Percentiles rank a stretch among this genome's conserved stretches.
Conservation (phyloP, 2,329 filamentous ascomycete genomes). For the Fusarium aywerte region DNA sequence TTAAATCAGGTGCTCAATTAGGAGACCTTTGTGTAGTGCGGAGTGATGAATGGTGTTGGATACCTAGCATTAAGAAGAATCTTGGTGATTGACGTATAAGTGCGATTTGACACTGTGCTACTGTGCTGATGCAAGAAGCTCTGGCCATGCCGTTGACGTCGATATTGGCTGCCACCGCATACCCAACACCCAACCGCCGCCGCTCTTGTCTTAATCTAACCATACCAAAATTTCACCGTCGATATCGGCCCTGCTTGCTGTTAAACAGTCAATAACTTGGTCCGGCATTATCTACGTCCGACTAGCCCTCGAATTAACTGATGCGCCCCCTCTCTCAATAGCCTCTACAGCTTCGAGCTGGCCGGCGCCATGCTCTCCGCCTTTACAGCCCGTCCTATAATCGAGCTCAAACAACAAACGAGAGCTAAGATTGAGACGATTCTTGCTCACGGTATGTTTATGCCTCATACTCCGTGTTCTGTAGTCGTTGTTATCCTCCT, state of each 20-base stretch:
- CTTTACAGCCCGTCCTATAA: constrained; percentile 94
- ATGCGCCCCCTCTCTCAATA: constrained; percentile 49
- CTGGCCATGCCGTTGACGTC: constrained; percentile 48
- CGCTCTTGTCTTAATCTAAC: constrained; percentile 7
- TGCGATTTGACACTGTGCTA: constrained; percentile 38
- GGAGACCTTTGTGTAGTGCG: not conserved
- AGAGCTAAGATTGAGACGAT: constrained; percentile 98
- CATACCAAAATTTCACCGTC: constrained; percentile 6
- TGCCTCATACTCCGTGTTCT: not conserved
- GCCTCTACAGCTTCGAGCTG: constrained; percentile 54
- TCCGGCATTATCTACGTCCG: not conserved
- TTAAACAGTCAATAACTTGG: not conserved
- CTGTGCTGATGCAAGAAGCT: constrained; percentile 43
- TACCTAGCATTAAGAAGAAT: no score
- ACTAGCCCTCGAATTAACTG: constrained; percentile 32
- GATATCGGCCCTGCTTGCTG: not conserved
- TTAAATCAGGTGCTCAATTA: not conserved
- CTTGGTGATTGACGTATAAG: not conserved
- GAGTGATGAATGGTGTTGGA: no score
- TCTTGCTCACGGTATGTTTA: constrained; percentile 80
- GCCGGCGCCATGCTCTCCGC: constrained; percentile 86
- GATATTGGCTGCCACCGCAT: constrained; percentile 32
- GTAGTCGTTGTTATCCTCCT: not conserved
- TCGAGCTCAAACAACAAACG: constrained; percentile 95
- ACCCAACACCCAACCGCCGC: constrained; percentile 25